Conservation (phyloP, 1,139 yeast species). For the Kodamaea derodonti region DNA sequence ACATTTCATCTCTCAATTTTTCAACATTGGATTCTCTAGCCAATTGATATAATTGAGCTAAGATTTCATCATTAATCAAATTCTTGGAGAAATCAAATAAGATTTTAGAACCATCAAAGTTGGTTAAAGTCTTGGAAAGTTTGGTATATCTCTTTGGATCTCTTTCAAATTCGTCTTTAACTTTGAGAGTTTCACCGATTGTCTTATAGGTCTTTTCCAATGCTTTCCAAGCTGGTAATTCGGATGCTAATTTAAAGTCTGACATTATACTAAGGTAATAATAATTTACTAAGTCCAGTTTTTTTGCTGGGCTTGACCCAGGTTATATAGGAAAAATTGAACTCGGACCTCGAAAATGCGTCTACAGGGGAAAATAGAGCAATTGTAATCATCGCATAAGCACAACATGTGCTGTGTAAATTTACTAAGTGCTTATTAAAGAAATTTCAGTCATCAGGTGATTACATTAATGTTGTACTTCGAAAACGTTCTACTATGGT, state of each 20-base stretch:
- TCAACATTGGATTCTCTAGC: conserved; percentile 92
- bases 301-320: conserved; percentile 1
- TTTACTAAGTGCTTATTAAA: no score
- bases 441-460: no score
- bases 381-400: no score
- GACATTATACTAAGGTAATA: conserved; percentile 16
- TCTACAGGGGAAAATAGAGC: no score
- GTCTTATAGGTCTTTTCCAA: conserved; percentile 67
- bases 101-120: conserved; percentile 83
- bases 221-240: conserved; percentile 80
- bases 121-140: conserved; percentile 70
- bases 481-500: no score
- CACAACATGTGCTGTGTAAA: no score
- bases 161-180: conserved; percentile 69
- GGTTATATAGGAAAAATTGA: not conserved
- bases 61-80: conserved; percentile 80
- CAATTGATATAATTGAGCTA: conserved; percentile 61
- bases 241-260: conserved; percentile 64
- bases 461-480: no score
- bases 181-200: conserved; percentile 65
- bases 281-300: conserved; percentile 3
- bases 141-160: conserved; percentile 76
- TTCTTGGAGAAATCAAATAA: conserved; percentile 94
- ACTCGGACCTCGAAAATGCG: no score
- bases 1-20: conserved; percentile 83